Conservation (phyloP, 2,329 filamentous ascomycete genomes). For the Rachicladosporium sp. region DNA sequence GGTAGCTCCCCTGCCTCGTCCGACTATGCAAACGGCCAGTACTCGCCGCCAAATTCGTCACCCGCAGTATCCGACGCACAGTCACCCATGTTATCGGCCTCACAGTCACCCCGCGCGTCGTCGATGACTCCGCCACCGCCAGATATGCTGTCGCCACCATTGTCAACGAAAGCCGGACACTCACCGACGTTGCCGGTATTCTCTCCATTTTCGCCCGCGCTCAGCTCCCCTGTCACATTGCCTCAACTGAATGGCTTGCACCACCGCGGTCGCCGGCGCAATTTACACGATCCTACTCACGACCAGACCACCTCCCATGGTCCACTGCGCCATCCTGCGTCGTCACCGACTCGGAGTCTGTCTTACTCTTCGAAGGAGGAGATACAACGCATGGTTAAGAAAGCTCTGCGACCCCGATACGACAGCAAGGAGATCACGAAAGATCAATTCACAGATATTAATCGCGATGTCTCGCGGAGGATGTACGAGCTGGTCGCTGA, state of each 20-base stretch:
- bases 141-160: constrained; percentile 51
- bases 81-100: too few relatives aligned
- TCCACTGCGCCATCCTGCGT: constrained; percentile 2
- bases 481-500: constrained; percentile 60
- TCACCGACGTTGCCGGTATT: constrained; percentile 46
- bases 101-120: constrained; percentile 47
- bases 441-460: constrained; percentile 86
- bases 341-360: constrained; percentile 35
- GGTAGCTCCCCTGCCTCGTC: constrained; percentile 22
- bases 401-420: constrained; percentile 72
- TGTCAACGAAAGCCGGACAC: constrained; percentile 58
- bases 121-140: constrained; percentile 60
- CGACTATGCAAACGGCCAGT: constrained; percentile 20
- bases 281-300: constrained; percentile 9
- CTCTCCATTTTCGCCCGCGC: constrained; percentile 48
- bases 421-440: constrained; percentile 66
- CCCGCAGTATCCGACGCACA: constrained; percentile 26
- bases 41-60: constrained; percentile 41
- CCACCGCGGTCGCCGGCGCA: constrained; percentile 12
- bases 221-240: constrained; percentile 10
- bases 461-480: constrained; percentile 75
- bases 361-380: constrained; percentile 76
- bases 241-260: neutral
- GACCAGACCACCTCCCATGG: constrained; percentile 10
- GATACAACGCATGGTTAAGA: constrained; percentile 78